Base-by-base conservation (phyloP, 441 rosid genomes). In the Gossypium gossypioides region DNA sequence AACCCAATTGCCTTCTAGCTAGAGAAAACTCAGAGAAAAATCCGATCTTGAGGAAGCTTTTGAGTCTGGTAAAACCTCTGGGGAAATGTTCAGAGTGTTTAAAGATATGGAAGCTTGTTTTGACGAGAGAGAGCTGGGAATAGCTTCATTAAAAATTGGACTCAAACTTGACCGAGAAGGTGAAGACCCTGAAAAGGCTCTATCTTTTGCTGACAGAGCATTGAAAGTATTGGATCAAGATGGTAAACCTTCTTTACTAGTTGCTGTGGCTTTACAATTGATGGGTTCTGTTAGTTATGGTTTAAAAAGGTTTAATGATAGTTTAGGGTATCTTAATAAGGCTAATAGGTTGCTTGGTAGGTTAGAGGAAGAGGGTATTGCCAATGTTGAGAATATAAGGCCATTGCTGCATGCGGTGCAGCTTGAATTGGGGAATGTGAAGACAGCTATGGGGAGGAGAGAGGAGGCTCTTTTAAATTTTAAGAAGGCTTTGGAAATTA, bases 161-260 rank as follows among this genome's bases (percentile, higher is more conserved):
- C 87, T 92, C 21, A 88, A 90, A 80, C 94, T 94, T 81, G 94
- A 94, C 63, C 91, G 83, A 22, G 90, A 90, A 81, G 96, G 92
- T 79, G 91, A 85, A 73, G 87, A 90, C 83, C 96, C 92, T 42
- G 80, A 85, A 78, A 84, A 75, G 84, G 79, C 88, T 69, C 60
- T 94, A 3, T 78, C 80, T 72, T 90, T 82, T 75, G 96, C 93
- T 52, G 70, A 73, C 8, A 82, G 86, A 81, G 97, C 97, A 66
- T 81, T 90, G 76, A 83, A 77, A 74, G 86, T 77, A 3, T 86
- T 90, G 74, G 96, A 86, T 78, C 72, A 15, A 24, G 84, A 72
- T 19, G 86, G 75, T n/a, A 80, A 82, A 63, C 91, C 91, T 64
- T 81, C 80, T 44, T 73, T 89, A 16, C 86, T 78, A 48, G 87